A percentile compares a stretch with the other conserved stretches of the same genome.
Conservation (phyloP, 352 stramenopile genomes). For the Peronospora destructor region DNA sequence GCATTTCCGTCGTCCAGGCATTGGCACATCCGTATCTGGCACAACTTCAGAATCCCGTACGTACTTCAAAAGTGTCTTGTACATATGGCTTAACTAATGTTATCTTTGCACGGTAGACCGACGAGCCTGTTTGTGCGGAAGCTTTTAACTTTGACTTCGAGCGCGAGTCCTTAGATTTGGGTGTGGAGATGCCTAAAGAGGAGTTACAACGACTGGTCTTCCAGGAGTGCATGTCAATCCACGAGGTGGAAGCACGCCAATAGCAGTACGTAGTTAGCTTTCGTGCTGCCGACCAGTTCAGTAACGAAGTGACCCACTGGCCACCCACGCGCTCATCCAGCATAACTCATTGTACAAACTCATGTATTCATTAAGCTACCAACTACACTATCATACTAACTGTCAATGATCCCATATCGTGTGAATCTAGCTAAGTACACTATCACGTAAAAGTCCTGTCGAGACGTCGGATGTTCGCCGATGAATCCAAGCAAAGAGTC, state of each 20-base stretch:
- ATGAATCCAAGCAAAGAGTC: no score
- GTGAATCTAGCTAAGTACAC: not conserved
- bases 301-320: not conserved
- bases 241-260: constrained; percentile 59
- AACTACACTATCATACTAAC: not conserved
- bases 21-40: constrained; percentile 86
- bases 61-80: constrained; percentile 1
- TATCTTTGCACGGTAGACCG: constrained; percentile 33
- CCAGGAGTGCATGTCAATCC: constrained; percentile 68
- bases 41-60: constrained; percentile 87
- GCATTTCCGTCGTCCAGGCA: constrained; percentile 89
- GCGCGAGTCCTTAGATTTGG: constrained; percentile 69
- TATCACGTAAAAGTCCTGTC: no score
- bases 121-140: constrained; percentile 79
- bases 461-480: no score
- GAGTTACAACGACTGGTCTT: constrained; percentile 79
- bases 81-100: constrained; percentile 1
- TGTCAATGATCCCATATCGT: not conserved
- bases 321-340: constrained; percentile 1
- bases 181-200: constrained; percentile 80
- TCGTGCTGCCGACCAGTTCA: constrained; percentile 5
- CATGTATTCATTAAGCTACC: constrained; percentile 15
- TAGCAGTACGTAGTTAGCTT: constrained; percentile 36
- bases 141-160: constrained; percentile 86
- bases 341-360: constrained; percentile 12